Percentiles rank a stretch among this genome's conserved stretches.
These are phyloP conservation scores for Penicillium sp. DNA, from an alignment of 2,329 filamentous ascomycete species.

Conservation along the genomic window DNA sequence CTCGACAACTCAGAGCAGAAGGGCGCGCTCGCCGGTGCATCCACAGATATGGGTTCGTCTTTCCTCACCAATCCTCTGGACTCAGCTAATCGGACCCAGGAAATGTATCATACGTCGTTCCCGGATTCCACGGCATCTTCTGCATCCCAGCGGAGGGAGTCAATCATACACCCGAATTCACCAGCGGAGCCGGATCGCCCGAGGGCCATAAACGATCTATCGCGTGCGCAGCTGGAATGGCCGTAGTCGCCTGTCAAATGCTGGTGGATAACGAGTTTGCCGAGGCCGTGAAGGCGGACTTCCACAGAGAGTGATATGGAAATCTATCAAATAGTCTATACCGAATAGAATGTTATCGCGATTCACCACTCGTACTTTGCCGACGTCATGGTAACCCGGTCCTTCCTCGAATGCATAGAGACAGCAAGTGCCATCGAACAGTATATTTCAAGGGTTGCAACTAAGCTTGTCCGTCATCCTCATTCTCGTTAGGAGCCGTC, in stretches of 20 bases:
- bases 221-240: constrained; percentile 31
- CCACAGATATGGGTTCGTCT: constrained; percentile 31
- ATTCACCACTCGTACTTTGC: not conserved
- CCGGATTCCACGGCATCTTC: constrained; percentile 41
- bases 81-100: constrained; percentile 32
- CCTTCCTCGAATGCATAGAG: no score
- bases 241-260: constrained; percentile 31
- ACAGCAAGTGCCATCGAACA: no score
- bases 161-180: constrained; percentile 56
- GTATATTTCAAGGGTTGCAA: no score
- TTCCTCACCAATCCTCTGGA: not conserved
- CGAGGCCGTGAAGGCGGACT: constrained; percentile 26
- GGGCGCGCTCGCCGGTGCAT: constrained; percentile 20
- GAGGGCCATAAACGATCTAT: constrained; percentile 47
- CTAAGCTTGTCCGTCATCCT: no score
- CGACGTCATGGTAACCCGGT: no score
- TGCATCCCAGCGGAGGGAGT: constrained; percentile 47
- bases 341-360: not conserved
- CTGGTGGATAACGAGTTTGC: constrained; percentile 30
- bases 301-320: constrained; percentile 13
- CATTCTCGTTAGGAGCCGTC: no score
- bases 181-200: constrained; percentile 50
- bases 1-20: constrained; percentile 23
- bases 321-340: not conserved
- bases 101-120: constrained; percentile 46